A percentile compares a stretch with the other conserved stretches of the same genome.
These are phyloP conservation scores for Rhizophora mangle DNA, from an alignment of 345 rosid species.

Conservation along the genomic window DNA sequence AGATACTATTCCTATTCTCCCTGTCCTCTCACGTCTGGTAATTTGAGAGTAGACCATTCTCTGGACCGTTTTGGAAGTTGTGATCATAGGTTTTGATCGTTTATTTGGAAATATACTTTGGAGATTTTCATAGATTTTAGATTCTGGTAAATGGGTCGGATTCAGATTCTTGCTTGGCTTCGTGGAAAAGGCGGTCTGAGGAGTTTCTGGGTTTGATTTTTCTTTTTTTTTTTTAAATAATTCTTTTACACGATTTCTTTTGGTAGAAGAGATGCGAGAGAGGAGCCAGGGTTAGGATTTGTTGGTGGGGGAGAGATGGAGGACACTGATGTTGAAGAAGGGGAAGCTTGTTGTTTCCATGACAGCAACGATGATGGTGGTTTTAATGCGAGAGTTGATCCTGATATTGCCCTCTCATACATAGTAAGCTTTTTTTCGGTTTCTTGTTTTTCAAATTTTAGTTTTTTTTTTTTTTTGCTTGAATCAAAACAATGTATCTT, in stretches of 20 bases:
- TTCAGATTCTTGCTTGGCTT: slow-evolving; percentile 1
- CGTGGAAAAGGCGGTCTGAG: slow-evolving; percentile 1
- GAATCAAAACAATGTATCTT: slow-evolving; percentile 2
- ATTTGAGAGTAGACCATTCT: neutral
- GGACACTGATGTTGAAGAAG: slow-evolving; percentile 13
- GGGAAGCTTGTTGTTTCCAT: slow-evolving; percentile 1
- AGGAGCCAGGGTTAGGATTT: slow-evolving; percentile 10
- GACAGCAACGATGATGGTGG: slow-evolving; percentile 31
- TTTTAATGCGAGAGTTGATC: slow-evolving; percentile 8
- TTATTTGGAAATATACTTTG: slow-evolving; percentile 24
- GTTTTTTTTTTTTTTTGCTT: neutral
- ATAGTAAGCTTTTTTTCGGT: slow-evolving; percentile 12
- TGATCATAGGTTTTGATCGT: slow-evolving; percentile 39
- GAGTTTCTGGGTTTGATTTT: neutral
- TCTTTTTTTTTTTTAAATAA: neutral
- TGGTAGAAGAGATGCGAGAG: slow-evolving; percentile 33
- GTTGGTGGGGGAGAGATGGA: slow-evolving; percentile 4
- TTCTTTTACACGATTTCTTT: slow-evolving; percentile 21
- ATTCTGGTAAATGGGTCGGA: slow-evolving; percentile 20
- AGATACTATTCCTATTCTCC: slow-evolving; percentile 16
- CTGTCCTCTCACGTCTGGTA: slow-evolving; percentile 1
- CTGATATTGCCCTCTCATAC: slow-evolving; percentile 26
- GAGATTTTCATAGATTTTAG: slow-evolving; percentile 22
- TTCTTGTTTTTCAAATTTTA: neutral
- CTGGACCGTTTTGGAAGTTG: slow-evolving; percentile 21